Evolutionary conservation across 1,284 basidiomycete species (phyloP).

Genomic region (Mrakiaceae sp.): DNA sequence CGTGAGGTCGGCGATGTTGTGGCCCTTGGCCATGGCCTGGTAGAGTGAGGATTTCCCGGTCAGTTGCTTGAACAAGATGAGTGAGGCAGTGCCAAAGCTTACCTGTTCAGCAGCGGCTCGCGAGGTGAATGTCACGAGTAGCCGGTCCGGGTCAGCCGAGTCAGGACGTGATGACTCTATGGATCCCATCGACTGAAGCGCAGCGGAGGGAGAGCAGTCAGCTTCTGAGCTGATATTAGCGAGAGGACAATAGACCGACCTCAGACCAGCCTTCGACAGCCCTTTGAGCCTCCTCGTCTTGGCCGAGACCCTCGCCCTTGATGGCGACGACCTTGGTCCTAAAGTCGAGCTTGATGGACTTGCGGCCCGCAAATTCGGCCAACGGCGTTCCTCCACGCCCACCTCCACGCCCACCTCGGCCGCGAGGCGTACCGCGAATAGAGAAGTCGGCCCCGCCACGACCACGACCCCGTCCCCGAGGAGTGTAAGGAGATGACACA

Average conservation of each 20-base stretch:
- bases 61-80: not conserved
- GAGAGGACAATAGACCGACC: constrained; percentile 38
- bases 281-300: constrained; percentile 43
- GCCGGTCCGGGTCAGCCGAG: constrained; percentile 16
- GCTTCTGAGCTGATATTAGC: not conserved
- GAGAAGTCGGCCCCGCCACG: constrained; percentile 24
- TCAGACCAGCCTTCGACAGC: constrained; percentile 72
- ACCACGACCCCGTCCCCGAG: constrained; percentile 60
- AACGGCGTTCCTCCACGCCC: constrained; percentile 48
- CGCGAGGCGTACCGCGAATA: constrained; percentile 21
- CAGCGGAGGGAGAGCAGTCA: not conserved
- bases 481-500: constrained; percentile 47
- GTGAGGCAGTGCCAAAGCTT: constrained; percentile 12
- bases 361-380: constrained; percentile 40
- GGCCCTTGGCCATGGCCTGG: constrained; percentile 11
- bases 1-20: constrained; percentile 13
- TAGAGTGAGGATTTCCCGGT: not conserved
- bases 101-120: constrained; percentile 33
- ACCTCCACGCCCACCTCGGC: constrained; percentile 48
- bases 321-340: constrained; percentile 70
- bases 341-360: constrained; percentile 73
- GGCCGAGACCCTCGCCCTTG: constrained; percentile 45
- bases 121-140: constrained; percentile 29
- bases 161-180: constrained; percentile 13
- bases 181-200: constrained; percentile 15